Conservation (phyloP, 2,329 filamentous ascomycete genomes). For the Neoscytalidium dimidiatum region DNA sequence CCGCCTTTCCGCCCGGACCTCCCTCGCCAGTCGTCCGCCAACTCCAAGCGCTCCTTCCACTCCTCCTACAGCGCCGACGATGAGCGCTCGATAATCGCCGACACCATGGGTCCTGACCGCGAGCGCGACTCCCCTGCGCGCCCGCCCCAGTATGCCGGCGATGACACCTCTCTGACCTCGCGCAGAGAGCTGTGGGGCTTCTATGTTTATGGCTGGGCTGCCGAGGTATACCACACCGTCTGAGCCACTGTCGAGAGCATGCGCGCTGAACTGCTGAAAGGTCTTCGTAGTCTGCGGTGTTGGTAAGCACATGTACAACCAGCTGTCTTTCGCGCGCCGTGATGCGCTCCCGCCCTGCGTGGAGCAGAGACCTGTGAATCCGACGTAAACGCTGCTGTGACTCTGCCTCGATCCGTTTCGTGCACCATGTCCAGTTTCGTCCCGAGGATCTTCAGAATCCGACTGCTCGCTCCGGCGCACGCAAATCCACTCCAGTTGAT, state of each 20-base stretch:
- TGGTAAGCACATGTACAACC: constrained; percentile 48
- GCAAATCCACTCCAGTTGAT: neutral
- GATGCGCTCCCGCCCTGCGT: neutral
- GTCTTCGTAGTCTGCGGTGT: constrained; percentile 92
- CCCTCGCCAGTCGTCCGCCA: constrained; percentile 33
- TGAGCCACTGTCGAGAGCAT: neutral
- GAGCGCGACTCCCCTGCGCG: constrained; percentile 28
- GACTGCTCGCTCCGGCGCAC: neutral
- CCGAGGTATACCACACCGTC: constrained; percentile 56
- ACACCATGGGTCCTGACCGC: constrained; percentile 40
- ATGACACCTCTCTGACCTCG: constrained; percentile 88
- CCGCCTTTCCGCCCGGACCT: constrained; percentile 25
- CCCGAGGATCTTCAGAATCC: neutral
- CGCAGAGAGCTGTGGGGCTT: constrained; percentile 85
- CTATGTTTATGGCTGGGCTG: constrained; percentile 96
- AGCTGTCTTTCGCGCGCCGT: neutral
- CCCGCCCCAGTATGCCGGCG: constrained; percentile 63
- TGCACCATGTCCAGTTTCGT: neutral
- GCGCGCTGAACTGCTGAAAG: constrained; percentile 24
- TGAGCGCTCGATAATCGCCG: constrained; percentile 39
- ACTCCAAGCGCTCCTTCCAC: constrained; percentile 34
- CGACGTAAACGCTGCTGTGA: neutral
- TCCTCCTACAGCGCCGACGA: constrained; percentile 39
- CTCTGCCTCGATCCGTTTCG: neutral
- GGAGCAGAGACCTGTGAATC: neutral